A percentile compares a stretch with the other conserved stretches of the same genome.
Evolutionary conservation across 2,329 filamentous ascomycete genomes (phyloP).

Genomic region (Fusarium setosum): DNA sequence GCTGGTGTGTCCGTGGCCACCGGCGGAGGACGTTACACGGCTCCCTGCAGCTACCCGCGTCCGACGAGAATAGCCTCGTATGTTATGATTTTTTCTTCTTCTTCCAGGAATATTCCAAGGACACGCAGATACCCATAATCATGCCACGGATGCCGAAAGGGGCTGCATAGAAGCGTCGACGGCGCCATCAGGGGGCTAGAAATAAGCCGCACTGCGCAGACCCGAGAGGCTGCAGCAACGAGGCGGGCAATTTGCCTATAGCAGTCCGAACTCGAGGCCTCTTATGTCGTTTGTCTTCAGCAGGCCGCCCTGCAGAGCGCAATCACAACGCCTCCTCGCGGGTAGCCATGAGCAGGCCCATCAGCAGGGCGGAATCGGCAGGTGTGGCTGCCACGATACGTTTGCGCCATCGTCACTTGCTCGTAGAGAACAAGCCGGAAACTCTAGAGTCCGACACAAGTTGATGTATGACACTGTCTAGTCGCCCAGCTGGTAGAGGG

Average conservation of each 20-base stretch:
- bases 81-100: slow-evolving; percentile 27
- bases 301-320: background rate
- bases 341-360: background rate
- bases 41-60: slow-evolving; percentile 46
- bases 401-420: background rate
- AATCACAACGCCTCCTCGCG: slow-evolving; percentile 5
- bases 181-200: background rate
- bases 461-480: slow-evolving; percentile 11
- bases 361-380: background rate
- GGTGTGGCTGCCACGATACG: slow-evolving; percentile 19
- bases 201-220: slow-evolving; percentile 1
- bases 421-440: background rate
- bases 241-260: slow-evolving; percentile 3
- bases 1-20: slow-evolving; percentile 34
- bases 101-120: slow-evolving; percentile 1
- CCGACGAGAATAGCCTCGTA: slow-evolving; percentile 52
- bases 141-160: background rate
- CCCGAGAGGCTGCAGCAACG: slow-evolving; percentile 1
- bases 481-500: background rate
- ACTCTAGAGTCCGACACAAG: background rate
- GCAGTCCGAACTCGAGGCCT: background rate
- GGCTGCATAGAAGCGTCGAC: slow-evolving; percentile 5
- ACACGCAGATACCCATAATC: background rate
- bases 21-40: slow-evolving; percentile 41
- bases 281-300: background rate